phyloP scores from a whole-genome alignment of 768 basidiomycete species.

The Termitomyces sp. region DNA sequence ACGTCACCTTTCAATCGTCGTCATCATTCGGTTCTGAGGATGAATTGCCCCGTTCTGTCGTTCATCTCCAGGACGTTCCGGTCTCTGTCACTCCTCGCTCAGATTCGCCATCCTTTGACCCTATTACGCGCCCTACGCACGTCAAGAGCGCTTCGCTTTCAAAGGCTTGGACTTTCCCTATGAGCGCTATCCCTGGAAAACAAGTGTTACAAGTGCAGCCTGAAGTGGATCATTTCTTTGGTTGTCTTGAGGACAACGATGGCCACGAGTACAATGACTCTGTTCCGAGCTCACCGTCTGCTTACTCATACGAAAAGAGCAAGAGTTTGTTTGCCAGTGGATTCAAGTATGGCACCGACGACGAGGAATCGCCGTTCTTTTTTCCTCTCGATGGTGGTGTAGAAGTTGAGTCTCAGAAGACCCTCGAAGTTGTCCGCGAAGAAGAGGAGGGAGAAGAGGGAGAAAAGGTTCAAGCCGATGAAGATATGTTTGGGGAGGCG shows the following conservation, averaged over 20 bases:
- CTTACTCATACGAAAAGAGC: conserved; percentile 47
- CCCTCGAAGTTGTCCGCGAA: conserved; percentile 36
- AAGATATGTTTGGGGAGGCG: conserved; percentile 54
- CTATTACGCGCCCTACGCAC: conserved; percentile 24
- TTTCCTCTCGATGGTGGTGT: conserved; percentile 31
- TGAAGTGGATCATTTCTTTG: conserved; percentile 74
- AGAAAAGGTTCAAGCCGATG: conserved; percentile 30
- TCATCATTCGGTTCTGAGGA: conserved; percentile 54
- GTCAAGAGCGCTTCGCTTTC: conserved; percentile 40
- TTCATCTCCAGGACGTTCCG: conserved; percentile 20
- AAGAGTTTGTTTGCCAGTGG: conserved; percentile 55
- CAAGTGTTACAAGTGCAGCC: conserved; percentile 19
- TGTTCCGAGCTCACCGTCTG: conserved; percentile 37
- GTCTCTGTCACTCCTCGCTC: conserved; percentile 19
- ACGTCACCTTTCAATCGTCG: conserved; percentile 40
- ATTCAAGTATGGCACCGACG: conserved; percentile 39
- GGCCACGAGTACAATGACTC: conserved; percentile 20
- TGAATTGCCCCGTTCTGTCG: conserved; percentile 31
- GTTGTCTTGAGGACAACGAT: conserved; percentile 56
- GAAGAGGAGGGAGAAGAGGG: conserved; percentile 40
- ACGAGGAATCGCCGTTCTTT: conserved; percentile 47
- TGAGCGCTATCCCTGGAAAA: conserved; percentile 16
- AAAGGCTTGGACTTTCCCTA: conserved; percentile 69
- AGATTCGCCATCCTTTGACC: conserved; percentile 9
- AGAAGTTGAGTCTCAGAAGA: conserved; percentile 21